Evolutionary conservation across 768 basidiomycete genomes (phyloP).

Genomic region (Coprinopsis strossmayeri): DNA sequence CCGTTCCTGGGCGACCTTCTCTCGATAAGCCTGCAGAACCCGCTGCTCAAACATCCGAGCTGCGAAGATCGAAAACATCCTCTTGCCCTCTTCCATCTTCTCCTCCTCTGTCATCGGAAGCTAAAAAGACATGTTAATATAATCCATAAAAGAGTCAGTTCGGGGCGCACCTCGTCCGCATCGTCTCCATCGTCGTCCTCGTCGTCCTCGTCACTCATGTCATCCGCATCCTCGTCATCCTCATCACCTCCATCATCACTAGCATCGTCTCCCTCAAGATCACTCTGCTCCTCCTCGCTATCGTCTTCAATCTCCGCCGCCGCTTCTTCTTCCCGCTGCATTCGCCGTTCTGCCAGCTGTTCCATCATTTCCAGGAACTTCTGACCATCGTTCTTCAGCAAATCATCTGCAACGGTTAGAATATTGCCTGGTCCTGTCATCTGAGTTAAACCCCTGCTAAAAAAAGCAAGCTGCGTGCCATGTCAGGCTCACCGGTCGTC

Average conservation of each 20-base stretch:
- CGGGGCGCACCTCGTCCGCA: constrained; percentile 12
- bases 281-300: constrained; percentile 36
- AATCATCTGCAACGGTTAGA: constrained; percentile 96
- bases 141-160: constrained; percentile 9
- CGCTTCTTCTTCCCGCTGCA: constrained; percentile 78
- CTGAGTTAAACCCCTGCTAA: constrained; percentile 10
- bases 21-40: constrained; percentile 92
- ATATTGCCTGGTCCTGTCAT: constrained; percentile 80
- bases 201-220: constrained; percentile 57
- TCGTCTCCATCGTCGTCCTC: constrained; percentile 45
- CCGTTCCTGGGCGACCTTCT: constrained; percentile 93
- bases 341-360: constrained; percentile 89
- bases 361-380: constrained; percentile 99
- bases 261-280: constrained; percentile 51
- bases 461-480: constrained; percentile 12
- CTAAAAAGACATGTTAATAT: constrained; percentile 1
- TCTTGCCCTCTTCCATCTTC: constrained; percentile 98
- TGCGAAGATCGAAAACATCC: constrained; percentile 99
- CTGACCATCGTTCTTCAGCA: constrained; percentile 96
- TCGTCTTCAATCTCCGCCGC: constrained; percentile 40
- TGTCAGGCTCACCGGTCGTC: constrained; percentile 54
- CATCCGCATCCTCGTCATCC: constrained; percentile 61
- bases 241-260: constrained; percentile 57
- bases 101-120: constrained; percentile 81
- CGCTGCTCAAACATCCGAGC: constrained; percentile 99